phyloP scores from a whole-genome alignment of 306 rosid species.

The Trichosanthes truncata region DNA sequence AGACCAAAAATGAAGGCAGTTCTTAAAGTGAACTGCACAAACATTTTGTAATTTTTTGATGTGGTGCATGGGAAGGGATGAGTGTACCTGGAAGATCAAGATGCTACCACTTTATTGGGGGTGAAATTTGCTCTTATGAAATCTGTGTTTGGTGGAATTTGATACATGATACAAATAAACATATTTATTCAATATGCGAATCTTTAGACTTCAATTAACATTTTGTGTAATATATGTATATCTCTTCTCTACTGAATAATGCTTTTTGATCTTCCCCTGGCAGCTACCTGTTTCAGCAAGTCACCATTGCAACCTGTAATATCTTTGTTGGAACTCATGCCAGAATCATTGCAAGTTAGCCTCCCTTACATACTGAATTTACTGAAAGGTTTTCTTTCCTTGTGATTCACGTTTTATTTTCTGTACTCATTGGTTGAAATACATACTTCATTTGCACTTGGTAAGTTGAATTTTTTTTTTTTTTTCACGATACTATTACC shows the following conservation, averaged over 20 bases:
- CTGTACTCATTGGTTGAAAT: slow-evolving; percentile 12
- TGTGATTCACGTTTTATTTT: slow-evolving; percentile 3
- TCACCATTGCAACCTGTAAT: slow-evolving; percentile 44
- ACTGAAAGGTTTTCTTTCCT: slow-evolving; percentile 47
- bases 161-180: neutral
- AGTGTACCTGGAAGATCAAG: neutral
- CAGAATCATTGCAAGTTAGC: slow-evolving; percentile 36
- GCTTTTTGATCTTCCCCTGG: slow-evolving; percentile 9
- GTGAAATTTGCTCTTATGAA: neutral
- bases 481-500: neutral
- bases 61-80: neutral
- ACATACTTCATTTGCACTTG: slow-evolving; percentile 5
- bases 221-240: neutral
- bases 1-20: neutral
- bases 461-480: neutral
- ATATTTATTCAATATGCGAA: neutral
- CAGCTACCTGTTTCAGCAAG: slow-evolving; percentile 71
- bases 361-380: slow-evolving; percentile 41
- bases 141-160: neutral
- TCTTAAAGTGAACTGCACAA: neutral
- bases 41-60: neutral
- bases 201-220: neutral
- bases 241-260: slow-evolving; percentile 7
- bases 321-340: slow-evolving; percentile 50
- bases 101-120: neutral